Base-by-base conservation (phyloP, 2,329 filamentous ascomycete species). In the Colletotrichum melonis region DNA sequence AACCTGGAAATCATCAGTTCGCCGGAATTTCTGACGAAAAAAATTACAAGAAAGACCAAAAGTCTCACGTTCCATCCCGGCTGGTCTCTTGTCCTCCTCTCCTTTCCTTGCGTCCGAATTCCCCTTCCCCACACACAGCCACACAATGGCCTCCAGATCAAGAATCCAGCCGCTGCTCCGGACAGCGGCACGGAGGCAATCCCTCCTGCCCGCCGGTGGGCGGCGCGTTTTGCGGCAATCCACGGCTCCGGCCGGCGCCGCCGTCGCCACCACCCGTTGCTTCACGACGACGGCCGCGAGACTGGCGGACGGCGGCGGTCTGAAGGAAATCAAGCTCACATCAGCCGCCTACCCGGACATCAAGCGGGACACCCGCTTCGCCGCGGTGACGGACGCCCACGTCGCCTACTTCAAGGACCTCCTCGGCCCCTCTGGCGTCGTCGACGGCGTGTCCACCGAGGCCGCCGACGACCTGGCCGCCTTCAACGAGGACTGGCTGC, bases 401-500 rank as follows among this genome's bases (percentile, higher is more conserved):
- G 94, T 98, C 67, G 87, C 91, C 62, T 92, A 90, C 84, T 98
- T 99, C 88, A 92, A 93, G 81, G 86, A 91, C 24, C 84, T 98
- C n/a, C 88, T 99, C 42, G 94, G 95, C 68, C 91, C 92, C 46
- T 94, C 93, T 46, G 95, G 95, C 2, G 88, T 98, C 64, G 90
- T 98, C 74, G 95, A 98, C 81, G 94, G 94, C 63, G 89, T 98
- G 67, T 94, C 91, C 4, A 84, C 90, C 77, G 91, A 95, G 82
- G 91, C 85, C 35, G 85, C 88, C 2, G 93, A 94, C 78, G 97
- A 98, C 80, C 88, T 98, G 76, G 94, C 97, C 81, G 90, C 94
- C 8, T 99, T 95, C 88, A 99, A 99, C 84, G 91, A 92, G 81
- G 97, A 99, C 85, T 99, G 97, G 97, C 98, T 99, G 95, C 92